These are phyloP conservation scores for Auriscalpium orientale DNA, from an alignment of 768 basidiomycete species.

Conservation along the genomic window DNA sequence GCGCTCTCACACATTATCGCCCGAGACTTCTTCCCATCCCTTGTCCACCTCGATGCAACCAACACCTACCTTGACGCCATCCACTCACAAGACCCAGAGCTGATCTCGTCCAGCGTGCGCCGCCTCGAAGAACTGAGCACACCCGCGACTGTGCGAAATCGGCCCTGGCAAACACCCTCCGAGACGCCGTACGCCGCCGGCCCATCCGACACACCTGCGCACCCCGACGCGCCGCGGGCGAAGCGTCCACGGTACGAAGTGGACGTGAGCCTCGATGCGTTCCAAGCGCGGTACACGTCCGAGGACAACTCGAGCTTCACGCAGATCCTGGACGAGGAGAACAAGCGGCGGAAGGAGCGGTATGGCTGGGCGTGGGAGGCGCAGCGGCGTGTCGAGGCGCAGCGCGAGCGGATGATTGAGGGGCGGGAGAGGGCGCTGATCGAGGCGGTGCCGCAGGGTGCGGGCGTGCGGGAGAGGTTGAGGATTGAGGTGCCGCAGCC, in stretches of 20 bases:
- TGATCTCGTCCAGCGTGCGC: conserved; percentile 72
- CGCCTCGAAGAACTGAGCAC: conserved; percentile 60
- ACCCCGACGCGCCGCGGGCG: conserved; percentile 28
- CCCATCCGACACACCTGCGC: conserved; percentile 62
- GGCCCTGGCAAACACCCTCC: conserved; percentile 38
- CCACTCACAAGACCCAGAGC: conserved; percentile 62
- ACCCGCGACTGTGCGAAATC: conserved; percentile 32
- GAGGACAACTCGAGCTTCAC: conserved; percentile 98
- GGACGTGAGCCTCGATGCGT: conserved; percentile 67
- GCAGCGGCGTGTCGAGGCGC: conserved; percentile 69
- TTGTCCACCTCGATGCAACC: conserved; percentile 82
- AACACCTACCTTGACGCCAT: conserved; percentile 82
- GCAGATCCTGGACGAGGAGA: conserved; percentile 85
- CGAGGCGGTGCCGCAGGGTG: conserved; percentile 37
- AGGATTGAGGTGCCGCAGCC: conserved; percentile 51
- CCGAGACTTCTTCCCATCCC: conserved; percentile 95
- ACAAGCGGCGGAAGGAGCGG: conserved; percentile 67
- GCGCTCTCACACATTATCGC: conserved; percentile 89
- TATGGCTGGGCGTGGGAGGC: conserved; percentile 96
- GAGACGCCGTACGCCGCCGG: conserved; percentile 59
- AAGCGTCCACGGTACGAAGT: conserved; percentile 58
- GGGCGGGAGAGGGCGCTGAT: conserved; percentile 64
- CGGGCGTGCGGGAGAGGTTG: conserved; percentile 61
- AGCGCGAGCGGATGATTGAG: conserved; percentile 58
- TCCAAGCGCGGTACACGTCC: conserved; percentile 89